Evolutionary conservation across 202 grass and related monocot species (phyloP).

Genomic region (Schoenoplectus triqueter): DNA sequence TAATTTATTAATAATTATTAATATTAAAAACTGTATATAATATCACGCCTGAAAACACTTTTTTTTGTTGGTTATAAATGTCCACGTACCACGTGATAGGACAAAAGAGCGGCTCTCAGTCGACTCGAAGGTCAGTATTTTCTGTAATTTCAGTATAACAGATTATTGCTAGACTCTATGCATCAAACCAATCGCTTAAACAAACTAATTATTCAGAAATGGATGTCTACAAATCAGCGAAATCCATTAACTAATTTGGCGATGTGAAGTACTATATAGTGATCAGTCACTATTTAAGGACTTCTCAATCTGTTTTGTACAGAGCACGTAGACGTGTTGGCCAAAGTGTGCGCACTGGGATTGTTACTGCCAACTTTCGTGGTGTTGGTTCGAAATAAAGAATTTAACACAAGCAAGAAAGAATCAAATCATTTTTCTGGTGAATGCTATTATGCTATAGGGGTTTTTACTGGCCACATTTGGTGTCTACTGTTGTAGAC

Average conservation of each 20-base stretch:
- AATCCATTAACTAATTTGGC: not conserved
- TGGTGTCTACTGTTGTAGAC: conserved; percentile 24
- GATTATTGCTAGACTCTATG: too few relatives aligned
- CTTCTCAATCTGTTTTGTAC: not conserved
- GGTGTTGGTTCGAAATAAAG: too few relatives aligned
- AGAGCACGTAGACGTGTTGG: not conserved
- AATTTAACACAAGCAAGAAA: not conserved
- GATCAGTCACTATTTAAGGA: not conserved
- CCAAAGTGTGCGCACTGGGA: not conserved
- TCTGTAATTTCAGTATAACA: too few relatives aligned
- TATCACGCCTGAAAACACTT: too few relatives aligned
- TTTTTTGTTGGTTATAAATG: too few relatives aligned
- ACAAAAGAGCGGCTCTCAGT: too few relatives aligned
- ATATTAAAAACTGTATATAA: too few relatives aligned
- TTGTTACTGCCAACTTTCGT: not conserved
- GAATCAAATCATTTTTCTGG: not conserved
- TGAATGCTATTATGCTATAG: too few relatives aligned
- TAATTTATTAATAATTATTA: too few relatives aligned
- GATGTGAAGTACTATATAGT: conserved; percentile 3
- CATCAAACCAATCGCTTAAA: not conserved
- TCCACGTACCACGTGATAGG: too few relatives aligned
- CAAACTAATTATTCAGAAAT: not conserved
- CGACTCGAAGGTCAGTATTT: too few relatives aligned
- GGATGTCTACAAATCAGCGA: not conserved
- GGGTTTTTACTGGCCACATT: not conserved